phyloP scores from a whole-genome alignment of 2,329 filamentous ascomycete genomes.

The Myriosclerotinia scirpicola region DNA sequence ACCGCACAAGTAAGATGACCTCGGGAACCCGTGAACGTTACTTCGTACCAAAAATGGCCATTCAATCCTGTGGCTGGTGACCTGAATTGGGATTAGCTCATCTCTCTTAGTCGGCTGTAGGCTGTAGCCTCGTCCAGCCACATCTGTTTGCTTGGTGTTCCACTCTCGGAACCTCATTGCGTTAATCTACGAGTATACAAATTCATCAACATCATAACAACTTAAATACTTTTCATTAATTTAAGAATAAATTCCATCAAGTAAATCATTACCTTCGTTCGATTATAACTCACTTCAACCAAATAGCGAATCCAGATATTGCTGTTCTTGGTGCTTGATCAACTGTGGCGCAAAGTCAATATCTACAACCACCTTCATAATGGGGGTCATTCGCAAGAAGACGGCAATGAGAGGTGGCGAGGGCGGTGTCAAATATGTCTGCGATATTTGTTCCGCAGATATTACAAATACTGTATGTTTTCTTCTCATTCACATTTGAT shows the following conservation, averaged over 20 bases:
- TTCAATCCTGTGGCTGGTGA: too few species aligned
- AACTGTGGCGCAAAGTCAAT: constrained; percentile 17
- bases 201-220: constrained; percentile 1
- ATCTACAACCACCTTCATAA: constrained; percentile 42
- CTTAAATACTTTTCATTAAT: constrained; percentile 1
- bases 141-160: not conserved
- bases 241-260: not conserved
- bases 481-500: constrained; percentile 2
- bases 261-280: not conserved
- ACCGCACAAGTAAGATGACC: too few species aligned
- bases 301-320: not conserved
- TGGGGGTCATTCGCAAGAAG: constrained; percentile 97
- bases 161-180: constrained; percentile 16
- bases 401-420: constrained; percentile 81
- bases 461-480: constrained; percentile 88
- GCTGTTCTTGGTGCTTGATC: not conserved
- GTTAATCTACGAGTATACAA: not conserved
- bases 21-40: too few species aligned
- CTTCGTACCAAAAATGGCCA: too few species aligned
- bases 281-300: not conserved
- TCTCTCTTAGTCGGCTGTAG: not conserved
- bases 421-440: constrained; percentile 92
- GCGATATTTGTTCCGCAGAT: constrained; percentile 93
- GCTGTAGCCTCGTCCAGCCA: constrained; percentile 13
- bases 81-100: too few species aligned